Evolutionary conservation across 495 filamentous ascomycete genomes (phyloP).

Genomic region (Penicillium atrosanguineum): DNA sequence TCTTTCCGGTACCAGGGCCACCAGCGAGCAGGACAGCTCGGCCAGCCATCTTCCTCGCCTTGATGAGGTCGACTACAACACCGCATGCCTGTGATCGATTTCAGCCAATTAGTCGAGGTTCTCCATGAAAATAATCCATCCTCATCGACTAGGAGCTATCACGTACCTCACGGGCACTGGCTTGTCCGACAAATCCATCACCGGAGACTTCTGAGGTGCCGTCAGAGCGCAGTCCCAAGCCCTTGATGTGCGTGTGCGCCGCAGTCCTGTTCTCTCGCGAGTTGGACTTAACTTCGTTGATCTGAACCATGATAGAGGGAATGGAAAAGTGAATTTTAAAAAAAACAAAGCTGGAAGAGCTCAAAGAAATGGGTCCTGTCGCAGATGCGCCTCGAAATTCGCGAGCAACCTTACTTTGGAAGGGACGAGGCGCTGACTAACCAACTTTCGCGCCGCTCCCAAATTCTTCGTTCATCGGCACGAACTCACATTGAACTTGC

Average conservation of each 20-base stretch:
- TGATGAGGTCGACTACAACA: constrained; percentile 91
- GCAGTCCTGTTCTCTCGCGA: constrained; percentile 93
- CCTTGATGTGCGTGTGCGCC: constrained; percentile 95
- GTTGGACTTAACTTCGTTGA: constrained; percentile 94
- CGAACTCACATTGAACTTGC: background rate
- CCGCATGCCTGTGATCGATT: constrained; percentile 69
- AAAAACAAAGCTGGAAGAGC: constrained; percentile 8
- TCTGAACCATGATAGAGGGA: constrained; percentile 71
- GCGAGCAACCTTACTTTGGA: constrained; percentile 19
- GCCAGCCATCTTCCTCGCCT: constrained; percentile 94
- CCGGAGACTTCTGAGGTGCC: constrained; percentile 74
- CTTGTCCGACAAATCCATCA: constrained; percentile 87
- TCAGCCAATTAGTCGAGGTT: constrained; percentile 9
- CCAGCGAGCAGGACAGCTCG: constrained; percentile 90
- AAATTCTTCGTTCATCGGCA: constrained; percentile 35
- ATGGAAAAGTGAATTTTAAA: background rate
- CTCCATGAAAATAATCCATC: background rate
- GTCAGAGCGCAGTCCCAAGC: constrained; percentile 78
- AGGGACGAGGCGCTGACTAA: no score
- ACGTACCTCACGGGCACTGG: constrained; percentile 76
- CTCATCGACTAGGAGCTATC: constrained; percentile 5
- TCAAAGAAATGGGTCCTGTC: constrained; percentile 9
- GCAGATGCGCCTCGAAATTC: constrained; percentile 35
- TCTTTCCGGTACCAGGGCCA: constrained; percentile 94
- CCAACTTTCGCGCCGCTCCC: constrained; percentile 12